phyloP scores from a whole-genome alignment of 257 asterid genomes.

The Ocimum tenuiflorum region DNA sequence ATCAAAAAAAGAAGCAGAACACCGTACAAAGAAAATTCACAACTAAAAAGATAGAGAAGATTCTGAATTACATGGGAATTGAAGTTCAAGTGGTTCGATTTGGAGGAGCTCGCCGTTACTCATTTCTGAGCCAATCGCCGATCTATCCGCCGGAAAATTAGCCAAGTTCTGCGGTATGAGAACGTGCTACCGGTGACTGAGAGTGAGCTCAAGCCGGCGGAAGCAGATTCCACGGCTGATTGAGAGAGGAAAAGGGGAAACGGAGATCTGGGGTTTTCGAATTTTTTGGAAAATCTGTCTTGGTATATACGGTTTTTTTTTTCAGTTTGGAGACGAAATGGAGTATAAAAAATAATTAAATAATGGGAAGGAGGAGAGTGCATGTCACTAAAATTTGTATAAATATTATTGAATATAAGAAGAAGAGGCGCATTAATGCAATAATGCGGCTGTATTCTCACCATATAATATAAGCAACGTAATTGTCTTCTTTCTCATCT shows the following conservation, averaged over 20 bases:
- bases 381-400: not conserved
- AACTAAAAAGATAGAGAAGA: not conserved
- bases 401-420: not conserved
- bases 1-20: not conserved
- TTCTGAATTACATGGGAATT: constrained; percentile 43
- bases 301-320: constrained; percentile 7
- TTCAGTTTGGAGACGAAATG: constrained; percentile 10
- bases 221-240: constrained; percentile 1
- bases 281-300: constrained; percentile 3
- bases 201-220: not conserved
- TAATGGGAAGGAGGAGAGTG: constrained; percentile 14
- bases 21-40: not conserved
- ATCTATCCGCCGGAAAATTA: constrained; percentile 23
- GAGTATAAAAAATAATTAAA: constrained; percentile 12
- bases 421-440: not conserved
- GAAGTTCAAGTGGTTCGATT: constrained; percentile 48
- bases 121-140: constrained; percentile 37
- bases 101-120: constrained; percentile 49
- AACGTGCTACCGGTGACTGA: constrained; percentile 14
- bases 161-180: not conserved
- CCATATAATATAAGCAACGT: not conserved
- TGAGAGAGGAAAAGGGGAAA: constrained; percentile 1
- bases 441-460: not conserved
- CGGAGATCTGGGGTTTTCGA: constrained; percentile 34
- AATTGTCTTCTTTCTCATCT: not conserved